phyloP scores from a whole-genome alignment of 768 basidiomycete genomes.

The Rhodotorula sphaerocarpa region DNA sequence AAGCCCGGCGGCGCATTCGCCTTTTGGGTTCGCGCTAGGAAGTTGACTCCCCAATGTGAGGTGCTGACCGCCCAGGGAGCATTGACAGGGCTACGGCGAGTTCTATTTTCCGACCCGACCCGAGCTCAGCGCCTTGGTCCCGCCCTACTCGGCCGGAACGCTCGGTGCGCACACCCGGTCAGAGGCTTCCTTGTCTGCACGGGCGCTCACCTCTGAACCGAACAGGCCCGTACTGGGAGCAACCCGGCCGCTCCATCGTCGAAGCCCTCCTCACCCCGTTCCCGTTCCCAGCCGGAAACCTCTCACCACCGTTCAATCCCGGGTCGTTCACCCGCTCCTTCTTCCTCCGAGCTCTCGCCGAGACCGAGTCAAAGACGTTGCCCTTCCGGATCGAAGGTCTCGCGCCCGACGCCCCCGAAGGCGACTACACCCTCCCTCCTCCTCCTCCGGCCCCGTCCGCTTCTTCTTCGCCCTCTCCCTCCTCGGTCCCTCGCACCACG shows the following conservation, averaged over 20 bases:
- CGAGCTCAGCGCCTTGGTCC: conserved; percentile 54
- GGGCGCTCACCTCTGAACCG: neutral
- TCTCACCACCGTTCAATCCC: neutral
- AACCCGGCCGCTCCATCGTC: conserved; percentile 68
- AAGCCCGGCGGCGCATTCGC: conserved; percentile 59
- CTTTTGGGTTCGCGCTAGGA: conserved; percentile 55
- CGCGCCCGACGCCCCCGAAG: neutral
- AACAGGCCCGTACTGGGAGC: conserved; percentile 69
- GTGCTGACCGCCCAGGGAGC: too few relatives aligned
- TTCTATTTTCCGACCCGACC: conserved; percentile 61
- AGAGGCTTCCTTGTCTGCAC: conserved; percentile 1
- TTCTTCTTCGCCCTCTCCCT: neutral
- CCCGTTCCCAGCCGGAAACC: conserved; percentile 43
- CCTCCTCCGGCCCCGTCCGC: neutral
- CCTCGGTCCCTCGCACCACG: neutral
- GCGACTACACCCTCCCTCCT: neutral
- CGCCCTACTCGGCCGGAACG: conserved; percentile 56
- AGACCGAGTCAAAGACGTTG: neutral
- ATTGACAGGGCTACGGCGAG: conserved; percentile 54
- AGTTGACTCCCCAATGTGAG: too few relatives aligned
- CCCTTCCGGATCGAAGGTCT: neutral
- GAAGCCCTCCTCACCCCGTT: conserved; percentile 62
- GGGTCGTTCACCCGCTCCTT: conserved; percentile 3
- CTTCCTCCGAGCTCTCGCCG: conserved; percentile 15
- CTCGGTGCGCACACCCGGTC: conserved; percentile 15